phyloP scores from a whole-genome alignment of 805 yeast genomes.

The Yamadazyma endophytica region DNA sequence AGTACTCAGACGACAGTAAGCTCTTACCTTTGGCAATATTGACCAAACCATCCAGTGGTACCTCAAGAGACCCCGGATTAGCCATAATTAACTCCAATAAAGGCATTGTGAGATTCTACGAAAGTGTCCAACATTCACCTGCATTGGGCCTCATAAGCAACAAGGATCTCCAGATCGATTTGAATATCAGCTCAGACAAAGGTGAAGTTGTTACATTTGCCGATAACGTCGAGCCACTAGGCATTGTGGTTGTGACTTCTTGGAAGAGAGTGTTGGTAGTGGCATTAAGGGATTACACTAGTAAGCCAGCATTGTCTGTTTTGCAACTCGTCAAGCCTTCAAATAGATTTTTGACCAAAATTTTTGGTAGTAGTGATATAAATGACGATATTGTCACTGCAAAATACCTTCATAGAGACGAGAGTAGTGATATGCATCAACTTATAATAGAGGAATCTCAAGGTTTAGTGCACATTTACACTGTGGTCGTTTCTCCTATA shows the following conservation, averaged over 20 bases:
- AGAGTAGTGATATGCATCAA: constrained; percentile 44
- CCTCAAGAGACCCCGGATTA: constrained; percentile 59
- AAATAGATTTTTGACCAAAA: constrained; percentile 6
- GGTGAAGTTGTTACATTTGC: constrained; percentile 58
- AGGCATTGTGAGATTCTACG: constrained; percentile 67
- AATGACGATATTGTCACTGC: constrained; percentile 54
- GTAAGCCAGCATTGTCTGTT: constrained; percentile 48
- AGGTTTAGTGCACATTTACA: constrained; percentile 33
- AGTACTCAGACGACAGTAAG: constrained; percentile 13
- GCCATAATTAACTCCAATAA: constrained; percentile 56
- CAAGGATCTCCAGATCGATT: constrained; percentile 38
- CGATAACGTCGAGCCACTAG: constrained; percentile 68
- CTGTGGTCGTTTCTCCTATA: constrained; percentile 24
- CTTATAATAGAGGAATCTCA: constrained; percentile 43
- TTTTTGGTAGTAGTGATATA: constrained; percentile 6
- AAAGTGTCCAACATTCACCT: constrained; percentile 68
- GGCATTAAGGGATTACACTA: constrained; percentile 62
- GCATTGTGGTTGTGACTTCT: constrained; percentile 67
- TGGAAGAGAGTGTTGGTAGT: constrained; percentile 61
- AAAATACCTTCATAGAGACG: constrained; percentile 48
- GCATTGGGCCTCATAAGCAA: constrained; percentile 54
- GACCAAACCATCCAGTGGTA: constrained; percentile 53
- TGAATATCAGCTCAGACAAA: constrained; percentile 26
- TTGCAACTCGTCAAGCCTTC: constrained; percentile 25
- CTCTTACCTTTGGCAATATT: constrained; percentile 51